Evolutionary conservation across 805 yeast species (phyloP).

Genomic region (Saccharomycopsis amapae): DNA sequence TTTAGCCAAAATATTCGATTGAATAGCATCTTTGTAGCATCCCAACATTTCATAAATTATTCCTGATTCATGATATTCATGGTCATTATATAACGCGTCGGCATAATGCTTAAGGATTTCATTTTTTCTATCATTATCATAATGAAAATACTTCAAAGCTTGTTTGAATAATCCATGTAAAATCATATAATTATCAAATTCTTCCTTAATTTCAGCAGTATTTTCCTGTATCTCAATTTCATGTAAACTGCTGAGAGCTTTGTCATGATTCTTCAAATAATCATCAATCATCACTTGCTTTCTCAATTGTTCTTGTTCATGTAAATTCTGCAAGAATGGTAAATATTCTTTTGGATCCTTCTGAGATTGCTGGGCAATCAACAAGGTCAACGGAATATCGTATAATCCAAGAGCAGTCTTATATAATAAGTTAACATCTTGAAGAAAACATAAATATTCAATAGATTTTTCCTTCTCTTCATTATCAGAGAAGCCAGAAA

Average conservation of each 20-base stretch:
- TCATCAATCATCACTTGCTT: constrained; percentile 75
- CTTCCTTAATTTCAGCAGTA: constrained; percentile 37
- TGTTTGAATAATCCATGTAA: constrained; percentile 61
- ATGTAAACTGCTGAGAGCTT: constrained; percentile 62
- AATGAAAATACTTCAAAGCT: constrained; percentile 58
- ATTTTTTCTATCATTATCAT: constrained; percentile 48
- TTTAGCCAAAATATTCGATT: constrained; percentile 59
- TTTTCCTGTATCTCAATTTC: constrained; percentile 34
- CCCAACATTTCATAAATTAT: constrained; percentile 65
- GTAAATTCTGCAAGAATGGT: constrained; percentile 80
- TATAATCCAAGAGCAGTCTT: constrained; percentile 74
- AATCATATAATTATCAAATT: constrained; percentile 61
- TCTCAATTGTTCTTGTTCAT: constrained; percentile 58
- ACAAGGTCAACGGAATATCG: constrained; percentile 70
- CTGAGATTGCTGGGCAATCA: constrained; percentile 92
- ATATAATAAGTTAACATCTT: constrained; percentile 81
- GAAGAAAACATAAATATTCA: constrained; percentile 81
- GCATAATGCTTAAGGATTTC: constrained; percentile 58
- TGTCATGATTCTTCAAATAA: constrained; percentile 55
- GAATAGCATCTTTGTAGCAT: constrained; percentile 52
- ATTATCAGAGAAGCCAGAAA: constrained; percentile 45
- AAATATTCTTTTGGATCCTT: constrained; percentile 96
- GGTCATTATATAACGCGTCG: constrained; percentile 44
- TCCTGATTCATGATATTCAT: constrained; percentile 69
- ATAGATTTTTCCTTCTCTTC: constrained; percentile 53